These are phyloP conservation scores for Colletotrichum sp. DNA, from an alignment of 2,329 filamentous ascomycete species.

Conservation along the genomic window DNA sequence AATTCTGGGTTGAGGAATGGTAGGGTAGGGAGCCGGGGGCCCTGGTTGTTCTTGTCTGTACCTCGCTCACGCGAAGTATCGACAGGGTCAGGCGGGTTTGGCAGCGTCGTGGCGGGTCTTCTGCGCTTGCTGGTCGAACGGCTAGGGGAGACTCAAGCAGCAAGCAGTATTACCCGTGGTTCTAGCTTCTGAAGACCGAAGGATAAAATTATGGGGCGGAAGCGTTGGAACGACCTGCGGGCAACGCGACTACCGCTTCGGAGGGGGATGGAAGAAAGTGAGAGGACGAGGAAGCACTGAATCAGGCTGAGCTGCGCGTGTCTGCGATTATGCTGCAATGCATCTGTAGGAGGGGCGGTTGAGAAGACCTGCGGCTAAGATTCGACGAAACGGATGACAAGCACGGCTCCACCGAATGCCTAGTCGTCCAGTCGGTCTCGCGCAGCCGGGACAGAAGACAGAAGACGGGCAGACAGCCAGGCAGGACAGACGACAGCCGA, in stretches of 20 bases:
- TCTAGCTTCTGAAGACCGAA: background rate
- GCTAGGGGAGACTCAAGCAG: background rate
- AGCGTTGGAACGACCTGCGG: background rate
- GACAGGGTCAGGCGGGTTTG: constrained; percentile 7
- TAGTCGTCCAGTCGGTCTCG: background rate
- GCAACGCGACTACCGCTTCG: constrained; percentile 5
- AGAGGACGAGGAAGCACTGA: background rate
- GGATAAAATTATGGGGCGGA: constrained; percentile 12
- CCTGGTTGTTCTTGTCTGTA: constrained; percentile 1
- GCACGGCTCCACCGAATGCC: constrained; percentile 8
- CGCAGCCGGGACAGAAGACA: background rate
- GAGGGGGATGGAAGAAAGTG: background rate
- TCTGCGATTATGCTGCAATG: constrained; percentile 14
- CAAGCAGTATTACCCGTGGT: background rate
- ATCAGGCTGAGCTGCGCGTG: constrained; percentile 17
- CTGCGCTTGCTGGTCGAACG: constrained; percentile 2
- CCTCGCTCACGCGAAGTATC: constrained; percentile 16
- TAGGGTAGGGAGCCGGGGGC: constrained; percentile 21
- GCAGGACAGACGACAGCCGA: background rate
- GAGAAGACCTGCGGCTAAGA: constrained; percentile 16
- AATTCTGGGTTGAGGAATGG: constrained; percentile 2
- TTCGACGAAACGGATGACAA: constrained; percentile 16
- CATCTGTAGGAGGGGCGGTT: constrained; percentile 14
- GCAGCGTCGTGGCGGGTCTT: constrained; percentile 4
- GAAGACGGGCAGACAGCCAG: background rate